A percentile compares a stretch with the other conserved stretches of the same genome.
phyloP scores from a whole-genome alignment of 495 filamentous ascomycete genomes.

The Neurospora cerealis region DNA sequence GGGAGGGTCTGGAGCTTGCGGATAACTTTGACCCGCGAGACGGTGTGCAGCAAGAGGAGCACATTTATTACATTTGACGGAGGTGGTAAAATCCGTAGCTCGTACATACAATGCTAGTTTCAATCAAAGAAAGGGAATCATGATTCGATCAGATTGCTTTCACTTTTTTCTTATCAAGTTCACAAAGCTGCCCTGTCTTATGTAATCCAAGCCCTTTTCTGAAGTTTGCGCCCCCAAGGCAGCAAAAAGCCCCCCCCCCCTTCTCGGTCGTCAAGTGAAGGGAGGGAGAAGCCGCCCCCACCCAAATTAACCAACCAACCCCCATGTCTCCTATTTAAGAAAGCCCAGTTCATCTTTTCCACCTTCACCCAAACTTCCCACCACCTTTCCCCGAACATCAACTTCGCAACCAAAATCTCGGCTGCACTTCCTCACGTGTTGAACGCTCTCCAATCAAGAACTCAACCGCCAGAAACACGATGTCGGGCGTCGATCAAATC shows the following conservation, averaged over 20 bases:
- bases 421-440: background rate
- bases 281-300: background rate
- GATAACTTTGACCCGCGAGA: background rate
- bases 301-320: background rate
- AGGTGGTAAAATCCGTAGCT: background rate
- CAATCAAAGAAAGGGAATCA: background rate
- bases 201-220: background rate
- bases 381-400: background rate
- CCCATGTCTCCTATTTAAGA: background rate
- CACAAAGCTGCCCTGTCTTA: background rate
- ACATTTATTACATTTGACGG: background rate
- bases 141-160: background rate
- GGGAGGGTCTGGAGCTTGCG: background rate
- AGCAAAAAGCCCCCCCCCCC: background rate
- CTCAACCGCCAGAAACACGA: background rate
- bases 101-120: background rate
- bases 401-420: background rate
- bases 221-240: background rate
- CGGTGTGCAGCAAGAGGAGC: background rate
- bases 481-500: constrained; percentile 1
- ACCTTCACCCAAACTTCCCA: background rate
- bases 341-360: background rate
- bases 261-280: background rate
- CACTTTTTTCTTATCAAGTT: background rate
- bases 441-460: background rate